phyloP scores from a whole-genome alignment of 495 filamentous ascomycete species.

The Peziza echinospora region DNA sequence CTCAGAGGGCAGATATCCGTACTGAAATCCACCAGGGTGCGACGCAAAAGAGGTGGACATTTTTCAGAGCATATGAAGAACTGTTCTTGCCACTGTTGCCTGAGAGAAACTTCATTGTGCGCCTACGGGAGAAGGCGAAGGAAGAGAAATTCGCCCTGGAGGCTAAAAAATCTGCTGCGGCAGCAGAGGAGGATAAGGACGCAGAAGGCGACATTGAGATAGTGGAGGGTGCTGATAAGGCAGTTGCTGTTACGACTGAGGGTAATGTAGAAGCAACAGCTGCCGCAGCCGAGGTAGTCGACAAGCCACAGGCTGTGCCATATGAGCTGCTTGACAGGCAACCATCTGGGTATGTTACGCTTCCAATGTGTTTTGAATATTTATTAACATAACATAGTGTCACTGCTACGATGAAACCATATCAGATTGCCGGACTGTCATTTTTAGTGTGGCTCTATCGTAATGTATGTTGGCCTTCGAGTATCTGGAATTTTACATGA shows the following conservation, averaged over 20 bases:
- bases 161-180: conserved; percentile 6
- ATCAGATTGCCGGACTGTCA: conserved; percentile 39
- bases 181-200: conserved; percentile 3
- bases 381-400: conserved; percentile 17
- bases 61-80: conserved; percentile 30
- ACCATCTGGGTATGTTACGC: conserved; percentile 25
- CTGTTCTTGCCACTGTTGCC: conserved; percentile 34
- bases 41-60: conserved; percentile 29
- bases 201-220: conserved; percentile 2
- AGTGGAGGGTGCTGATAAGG: conserved; percentile 1
- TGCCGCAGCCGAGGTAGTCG: background rate
- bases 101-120: conserved; percentile 29
- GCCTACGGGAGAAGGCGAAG: conserved; percentile 21
- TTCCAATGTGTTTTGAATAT: background rate
- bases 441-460: conserved; percentile 37
- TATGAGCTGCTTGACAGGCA: conserved; percentile 29
- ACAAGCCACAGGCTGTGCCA: conserved; percentile 16
- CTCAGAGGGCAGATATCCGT: conserved; percentile 22
- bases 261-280: background rate
- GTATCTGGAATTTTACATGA: background rate
- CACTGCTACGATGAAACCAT: conserved; percentile 35
- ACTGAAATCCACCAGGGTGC: conserved; percentile 25
- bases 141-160: background rate
- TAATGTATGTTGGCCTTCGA: conserved; percentile 19
- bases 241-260: background rate